Evolutionary conservation across 164 flowering plant genomes (phyloP), one percentile per base, ranked within the genome.

Genomic region (Chimonanthus praecox): DNA sequence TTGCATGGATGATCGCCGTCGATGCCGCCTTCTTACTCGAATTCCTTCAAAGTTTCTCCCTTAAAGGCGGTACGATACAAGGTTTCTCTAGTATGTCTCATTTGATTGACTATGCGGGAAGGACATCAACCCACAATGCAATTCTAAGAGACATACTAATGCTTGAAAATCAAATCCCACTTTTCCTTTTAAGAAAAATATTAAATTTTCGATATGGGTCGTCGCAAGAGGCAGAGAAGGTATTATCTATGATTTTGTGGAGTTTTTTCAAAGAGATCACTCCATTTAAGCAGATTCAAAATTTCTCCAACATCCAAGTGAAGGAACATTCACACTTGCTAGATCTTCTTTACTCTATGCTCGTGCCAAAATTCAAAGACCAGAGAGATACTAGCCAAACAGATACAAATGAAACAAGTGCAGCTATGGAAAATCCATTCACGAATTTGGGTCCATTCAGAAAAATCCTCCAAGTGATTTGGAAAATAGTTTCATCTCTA

Each of bases 191-290:
- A 18, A 43, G 20, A 15, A 51, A 70, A 49, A 33, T 75, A 21
- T 46, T 75, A 3, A 54, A 64, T n/a, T 49, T 64, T 8, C 72
- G 61, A 16, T 8, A 21, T 54, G 45, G 73, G 2, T 51, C 78
- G 0, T 3, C 48, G 3, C 78, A 80, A 45, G 20, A 64, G 10
- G 81, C 79, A 2, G 75, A 83, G 7, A 76, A 76, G 0, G 0
- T 68, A 54, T 49, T 88, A n/a, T 11, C 18, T 11, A 49, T 64
- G 0, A 84, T 84, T 81, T 47, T 87, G 49, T 65, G 54, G 49
- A 85, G 84, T 1, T 65, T 85, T 0, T 81, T 83, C 43, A 77
- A 71, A 50, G 84, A 73, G 68, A 49, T 85, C n/a, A 80, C 75
- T 0, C 91, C 88, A 2, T 74, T 88, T 47, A 69, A 73, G 61